Evolutionary conservation across 2,329 filamentous ascomycete genomes (phyloP).

Genomic region (Exophiala viscosa): DNA sequence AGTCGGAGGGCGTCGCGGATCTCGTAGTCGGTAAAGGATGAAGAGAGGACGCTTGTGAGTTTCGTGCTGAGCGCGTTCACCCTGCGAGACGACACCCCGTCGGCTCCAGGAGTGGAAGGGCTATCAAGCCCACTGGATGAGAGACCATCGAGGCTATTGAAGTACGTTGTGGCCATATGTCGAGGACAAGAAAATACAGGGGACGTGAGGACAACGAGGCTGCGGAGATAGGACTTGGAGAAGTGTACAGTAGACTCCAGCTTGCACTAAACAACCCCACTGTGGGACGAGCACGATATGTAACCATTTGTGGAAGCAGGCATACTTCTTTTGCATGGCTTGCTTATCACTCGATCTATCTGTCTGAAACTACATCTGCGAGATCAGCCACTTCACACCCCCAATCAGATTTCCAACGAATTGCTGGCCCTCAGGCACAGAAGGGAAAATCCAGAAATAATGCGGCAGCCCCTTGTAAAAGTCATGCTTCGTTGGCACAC

Average conservation of each 20-base stretch:
- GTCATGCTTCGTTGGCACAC: slow-evolving; percentile 26
- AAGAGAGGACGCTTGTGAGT: slow-evolving; percentile 79
- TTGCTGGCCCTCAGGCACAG: slow-evolving; percentile 23
- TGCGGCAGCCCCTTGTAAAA: slow-evolving; percentile 25
- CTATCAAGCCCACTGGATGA: slow-evolving; percentile 10
- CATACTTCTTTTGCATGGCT: too few species aligned
- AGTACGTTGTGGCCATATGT: slow-evolving; percentile 14
- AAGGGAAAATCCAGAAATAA: slow-evolving; percentile 28
- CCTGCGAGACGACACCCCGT: slow-evolving; percentile 14
- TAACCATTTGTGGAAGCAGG: too few species aligned
- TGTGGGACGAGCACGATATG: background rate
- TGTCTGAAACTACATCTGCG: slow-evolving; percentile 13
- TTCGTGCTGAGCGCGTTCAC: slow-evolving; percentile 71
- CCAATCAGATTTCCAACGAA: slow-evolving; percentile 24
- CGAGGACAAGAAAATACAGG: background rate
- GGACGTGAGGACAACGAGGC: background rate
- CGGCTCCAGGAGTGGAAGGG: slow-evolving; percentile 7
- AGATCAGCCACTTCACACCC: slow-evolving; percentile 25
- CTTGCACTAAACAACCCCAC: background rate
- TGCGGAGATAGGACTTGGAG: slow-evolving; percentile 3
- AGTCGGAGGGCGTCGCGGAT: slow-evolving; percentile 80
- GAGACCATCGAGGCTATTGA: slow-evolving; percentile 14
- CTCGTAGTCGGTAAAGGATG: slow-evolving; percentile 87
- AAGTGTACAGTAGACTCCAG: background rate
- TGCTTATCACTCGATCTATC: too few species aligned